phyloP scores from a whole-genome alignment of 495 filamentous ascomycete species.

The Rostrohypoxylon terebratum region DNA sequence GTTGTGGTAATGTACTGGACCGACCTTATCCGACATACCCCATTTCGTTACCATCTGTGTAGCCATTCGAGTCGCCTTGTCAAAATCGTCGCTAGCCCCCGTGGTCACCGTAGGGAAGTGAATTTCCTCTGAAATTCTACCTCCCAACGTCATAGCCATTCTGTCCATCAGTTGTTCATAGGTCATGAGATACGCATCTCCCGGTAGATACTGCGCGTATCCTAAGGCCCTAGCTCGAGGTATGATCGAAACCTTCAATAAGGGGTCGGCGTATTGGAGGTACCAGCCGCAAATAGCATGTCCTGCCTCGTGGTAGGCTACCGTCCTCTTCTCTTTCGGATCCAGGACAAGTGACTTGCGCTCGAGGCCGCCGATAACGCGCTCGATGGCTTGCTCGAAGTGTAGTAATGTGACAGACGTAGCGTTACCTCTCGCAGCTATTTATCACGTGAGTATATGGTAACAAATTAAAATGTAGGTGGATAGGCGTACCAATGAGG shows the following conservation, averaged over 20 bases:
- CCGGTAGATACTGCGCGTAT: constrained; percentile 96
- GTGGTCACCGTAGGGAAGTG: constrained; percentile 96
- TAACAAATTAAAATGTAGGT: constrained; percentile 1
- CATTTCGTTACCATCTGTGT: constrained; percentile 97
- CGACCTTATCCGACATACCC: constrained; percentile 95
- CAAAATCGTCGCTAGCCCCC: constrained; percentile 96
- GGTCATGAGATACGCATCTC: constrained; percentile 94
- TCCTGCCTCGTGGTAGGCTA: constrained; percentile 98
- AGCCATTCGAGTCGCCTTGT: constrained; percentile 96
- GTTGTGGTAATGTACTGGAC: constrained; percentile 89
- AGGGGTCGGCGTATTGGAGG: constrained; percentile 93
- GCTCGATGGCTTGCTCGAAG: constrained; percentile 97
- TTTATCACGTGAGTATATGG: constrained; percentile 53
- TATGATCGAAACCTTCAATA: constrained; percentile 98
- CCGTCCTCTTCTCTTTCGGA: constrained; percentile 91
- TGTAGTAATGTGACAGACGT: constrained; percentile 83
- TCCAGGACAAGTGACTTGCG: constrained; percentile 94
- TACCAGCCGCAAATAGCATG: constrained; percentile 99
- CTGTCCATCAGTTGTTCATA: constrained; percentile 97
- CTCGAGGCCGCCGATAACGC: constrained; percentile 94
- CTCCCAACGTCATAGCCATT: constrained; percentile 99
- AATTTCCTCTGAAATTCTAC: constrained; percentile 92
- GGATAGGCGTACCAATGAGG: constrained; percentile 80
- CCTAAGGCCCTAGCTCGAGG: constrained; percentile 93
- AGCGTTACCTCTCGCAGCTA: constrained; percentile 85